phyloP scores from a whole-genome alignment of 202 grass and related monocot genomes.

The Setaria viridis region DNA sequence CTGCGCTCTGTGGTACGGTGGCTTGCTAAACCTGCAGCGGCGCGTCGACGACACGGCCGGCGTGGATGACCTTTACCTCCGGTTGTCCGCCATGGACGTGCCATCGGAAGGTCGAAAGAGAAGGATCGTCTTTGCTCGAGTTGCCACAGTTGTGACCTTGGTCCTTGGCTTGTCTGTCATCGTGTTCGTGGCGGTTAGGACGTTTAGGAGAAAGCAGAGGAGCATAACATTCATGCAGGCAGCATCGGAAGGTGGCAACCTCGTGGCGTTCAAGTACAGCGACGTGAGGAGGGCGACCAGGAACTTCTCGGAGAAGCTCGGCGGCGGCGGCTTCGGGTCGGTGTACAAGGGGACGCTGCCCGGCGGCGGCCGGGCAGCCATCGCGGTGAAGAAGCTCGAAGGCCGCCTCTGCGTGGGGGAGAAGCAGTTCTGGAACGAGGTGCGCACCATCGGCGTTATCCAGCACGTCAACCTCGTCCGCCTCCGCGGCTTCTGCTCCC shows the following conservation, averaged over 20 bases:
- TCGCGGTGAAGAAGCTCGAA: constrained; percentile 57
- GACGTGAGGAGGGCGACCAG: constrained; percentile 42
- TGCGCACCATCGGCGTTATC: constrained; percentile 58
- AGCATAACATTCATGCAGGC: neutral
- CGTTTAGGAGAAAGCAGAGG: neutral
- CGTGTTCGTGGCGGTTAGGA: neutral
- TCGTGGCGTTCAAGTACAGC: constrained; percentile 39
- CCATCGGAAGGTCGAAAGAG: neutral
- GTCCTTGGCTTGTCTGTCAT: neutral
- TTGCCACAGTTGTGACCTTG: neutral
- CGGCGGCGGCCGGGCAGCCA: neutral
- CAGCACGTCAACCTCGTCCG: constrained; percentile 62
- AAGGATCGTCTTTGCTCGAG: neutral
- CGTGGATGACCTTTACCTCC: constrained; percentile 12
- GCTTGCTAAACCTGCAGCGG: constrained; percentile 39
- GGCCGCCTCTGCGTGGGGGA: constrained; percentile 39
- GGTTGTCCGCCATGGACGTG: neutral
- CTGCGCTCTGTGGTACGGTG: constrained; percentile 45
- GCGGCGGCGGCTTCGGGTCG: constrained; percentile 49
- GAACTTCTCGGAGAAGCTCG: constrained; percentile 62
- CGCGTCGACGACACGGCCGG: neutral
- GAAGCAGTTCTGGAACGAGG: constrained; percentile 60
- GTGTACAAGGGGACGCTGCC: constrained; percentile 48
- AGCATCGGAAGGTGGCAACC: constrained; percentile 3
- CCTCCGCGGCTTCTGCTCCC: constrained; percentile 55